Base-by-base conservation (phyloP, 140 eudicot species). In the Flaveria floridana region DNA sequence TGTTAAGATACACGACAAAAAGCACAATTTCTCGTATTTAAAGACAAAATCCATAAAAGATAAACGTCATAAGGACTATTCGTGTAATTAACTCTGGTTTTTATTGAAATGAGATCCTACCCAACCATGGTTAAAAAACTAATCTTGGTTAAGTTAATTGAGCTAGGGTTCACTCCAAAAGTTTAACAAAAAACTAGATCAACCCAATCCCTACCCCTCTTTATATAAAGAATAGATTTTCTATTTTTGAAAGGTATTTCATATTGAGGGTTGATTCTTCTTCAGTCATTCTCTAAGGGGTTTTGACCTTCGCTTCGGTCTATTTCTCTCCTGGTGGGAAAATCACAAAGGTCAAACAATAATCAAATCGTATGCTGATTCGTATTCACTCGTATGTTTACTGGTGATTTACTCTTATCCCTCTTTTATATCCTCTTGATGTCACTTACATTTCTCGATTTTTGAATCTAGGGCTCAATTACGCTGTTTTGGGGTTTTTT, bases 401-500 rank as follows among this genome's bases (percentile, higher is more conserved):
- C 82, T 71, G 83, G 73, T 79, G 71, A 20, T 50, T 65, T 56
- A 47, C 41, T 34, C 7, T 34, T 34, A 34, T 34, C 41, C 41
- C 69, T 44, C 23, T 15, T 37, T 25, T 10, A 34, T 65, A 50
- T 48, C 8, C 12, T 70, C 63, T 25, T 8, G 51, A 70, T 15
- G 83, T 9, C 58, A 70, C 77, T 58, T 81, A 57, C 81, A 80
- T 74, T 83, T 50, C 34, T 4, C 72, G 28, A 63, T 47, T 59
- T 68, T 70, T 82, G 79, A 85, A 85, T 82, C 81, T 86, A 88
- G 91, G 95, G 95, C 84, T 88, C 37, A 46, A 44, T 67, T 74
- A 28, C 68, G 21, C 74, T 42, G 53, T 74, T 72, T 66, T 75
- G 55, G 73, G 58, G 21, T 44, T 42, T 15, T 62, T 34, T 34